Evolutionary conservation across 2,329 filamentous ascomycete genomes (phyloP), one percentile per base, ranked within the genome.

Genomic region (Huntiella savannae): DNA sequence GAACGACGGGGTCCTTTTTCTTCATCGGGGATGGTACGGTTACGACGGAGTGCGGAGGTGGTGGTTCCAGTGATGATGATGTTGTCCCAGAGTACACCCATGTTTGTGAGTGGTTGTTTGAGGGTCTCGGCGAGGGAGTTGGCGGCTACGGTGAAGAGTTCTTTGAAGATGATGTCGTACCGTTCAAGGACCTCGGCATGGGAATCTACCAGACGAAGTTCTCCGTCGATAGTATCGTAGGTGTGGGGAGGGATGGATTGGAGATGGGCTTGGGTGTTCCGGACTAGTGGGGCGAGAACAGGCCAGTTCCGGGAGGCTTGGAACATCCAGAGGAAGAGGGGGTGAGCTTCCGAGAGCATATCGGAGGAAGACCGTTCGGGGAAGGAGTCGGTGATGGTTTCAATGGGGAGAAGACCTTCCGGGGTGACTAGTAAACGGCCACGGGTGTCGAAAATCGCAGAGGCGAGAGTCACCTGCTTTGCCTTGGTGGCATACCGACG

Each of bases 271-370:
- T 71, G 70, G 79, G 93, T 93, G 37, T 71, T 72, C 5, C 73
- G 72, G 17, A 92, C 67, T 4, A 91, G 65, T 39, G 75, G 72
- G 46, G 68, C 68, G 19, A 93, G 69, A 36, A 74, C 71, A 5
- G 62, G 57, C 86, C 86, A 94, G 58, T 86, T 80, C 49, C 77
- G 71, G 5, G 82, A 83, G 2, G 84, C 82, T 48, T 82, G 74
- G 57, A 82, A 92, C 55, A 91, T 79, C 86, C 86, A 93, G 43
- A 86, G 75, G 60, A 91, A 93, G 1, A 87, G 75, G 0, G 82
- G 75, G 56, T 93, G 84, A 0, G 75, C 73, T 17, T 77, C 76
- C 47, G 76, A 77, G 55, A 94, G 87, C 11, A 78, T 73, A 50
- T 92, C 83, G 50, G 78, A 75, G 45, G 79, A 62, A 52, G 53